Evolutionary conservation across 164 flowering plant species (phyloP), one percentile per base, ranked within the genome.

Genomic region (Santalum album): DNA sequence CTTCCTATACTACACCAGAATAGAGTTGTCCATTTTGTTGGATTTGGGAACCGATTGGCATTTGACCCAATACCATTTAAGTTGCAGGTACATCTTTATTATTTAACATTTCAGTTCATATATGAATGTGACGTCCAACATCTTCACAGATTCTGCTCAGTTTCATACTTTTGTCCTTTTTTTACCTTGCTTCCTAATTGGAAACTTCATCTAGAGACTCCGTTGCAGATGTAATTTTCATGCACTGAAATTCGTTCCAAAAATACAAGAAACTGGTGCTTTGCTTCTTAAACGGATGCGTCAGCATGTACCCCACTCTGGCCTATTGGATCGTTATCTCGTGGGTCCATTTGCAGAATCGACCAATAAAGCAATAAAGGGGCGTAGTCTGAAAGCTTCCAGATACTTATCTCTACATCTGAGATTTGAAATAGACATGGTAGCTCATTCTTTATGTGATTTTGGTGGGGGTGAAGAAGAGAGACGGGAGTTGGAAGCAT

Each of bases 221-320:
- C 95, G 99, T 50, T 94, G 99, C 87, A 85, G 97, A 81, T 94
- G 99, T 72, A 94, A 94, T 68, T 94, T 94, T 64, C 90, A 94
- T 66, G 99, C 99, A 1, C 77, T 94, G 65, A 74, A 62, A 65
- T 94, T 89, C 79, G 75, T 77, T 59, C 90, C 91, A 38, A 90
- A 87, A 67, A 86, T 94, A 60, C 96, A 94, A 90, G 77, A 83
- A 81, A 71, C 89, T 42, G 97, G 90, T 64, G 87, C 90, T 35
- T 57, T 90, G 69, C 80, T 94, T 53, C 69, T 90, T 50, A 66
- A 69, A 61, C 79, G 89, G 67, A 69, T 94, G 75, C 90, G 86
- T 27, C 74, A 77, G 61, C 63, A 79, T 53, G 68, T 56, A 60
- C 67, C 72, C 52, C 71, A 56, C n/a, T 36, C 61, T 49, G 88